These are phyloP conservation scores for Aspergillus alliaceus DNA, from an alignment of 2,329 filamentous ascomycete species.

Conservation along the genomic window DNA sequence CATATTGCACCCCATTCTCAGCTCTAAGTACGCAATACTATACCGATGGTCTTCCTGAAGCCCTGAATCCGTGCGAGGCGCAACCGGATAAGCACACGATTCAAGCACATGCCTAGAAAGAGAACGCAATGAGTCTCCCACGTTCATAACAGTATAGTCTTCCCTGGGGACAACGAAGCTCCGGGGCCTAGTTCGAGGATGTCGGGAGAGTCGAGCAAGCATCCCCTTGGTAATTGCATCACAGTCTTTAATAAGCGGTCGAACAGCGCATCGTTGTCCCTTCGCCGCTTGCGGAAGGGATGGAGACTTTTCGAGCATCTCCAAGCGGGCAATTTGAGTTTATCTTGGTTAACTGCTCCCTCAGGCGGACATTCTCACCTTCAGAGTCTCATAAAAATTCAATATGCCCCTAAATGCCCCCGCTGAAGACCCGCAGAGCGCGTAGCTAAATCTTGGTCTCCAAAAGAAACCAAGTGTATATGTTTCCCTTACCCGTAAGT, in stretches of 20 bases:
- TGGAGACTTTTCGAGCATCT: background rate
- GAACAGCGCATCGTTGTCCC: background rate
- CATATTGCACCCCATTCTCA: background rate
- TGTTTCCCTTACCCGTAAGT: background rate
- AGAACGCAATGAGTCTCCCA: background rate
- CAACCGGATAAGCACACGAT: background rate
- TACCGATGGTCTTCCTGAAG: background rate
- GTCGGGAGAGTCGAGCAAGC: background rate
- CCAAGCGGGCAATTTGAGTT: background rate
- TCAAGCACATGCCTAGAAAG: background rate
- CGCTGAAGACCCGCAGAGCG: background rate
- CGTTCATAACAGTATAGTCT: background rate
- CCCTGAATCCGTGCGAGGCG: background rate
- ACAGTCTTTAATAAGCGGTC: background rate
- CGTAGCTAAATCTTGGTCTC: background rate
- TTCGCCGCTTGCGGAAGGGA: background rate
- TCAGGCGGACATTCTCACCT: background rate
- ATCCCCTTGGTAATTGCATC: background rate
- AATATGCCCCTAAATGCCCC: background rate
- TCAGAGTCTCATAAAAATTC: background rate
- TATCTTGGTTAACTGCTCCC: background rate
- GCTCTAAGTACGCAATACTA: background rate
- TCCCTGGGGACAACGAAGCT: background rate
- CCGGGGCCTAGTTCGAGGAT: background rate
- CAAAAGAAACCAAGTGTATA: background rate